Base-by-base conservation (phyloP, 345 rosid species). In the Kandelia obovata region DNA sequence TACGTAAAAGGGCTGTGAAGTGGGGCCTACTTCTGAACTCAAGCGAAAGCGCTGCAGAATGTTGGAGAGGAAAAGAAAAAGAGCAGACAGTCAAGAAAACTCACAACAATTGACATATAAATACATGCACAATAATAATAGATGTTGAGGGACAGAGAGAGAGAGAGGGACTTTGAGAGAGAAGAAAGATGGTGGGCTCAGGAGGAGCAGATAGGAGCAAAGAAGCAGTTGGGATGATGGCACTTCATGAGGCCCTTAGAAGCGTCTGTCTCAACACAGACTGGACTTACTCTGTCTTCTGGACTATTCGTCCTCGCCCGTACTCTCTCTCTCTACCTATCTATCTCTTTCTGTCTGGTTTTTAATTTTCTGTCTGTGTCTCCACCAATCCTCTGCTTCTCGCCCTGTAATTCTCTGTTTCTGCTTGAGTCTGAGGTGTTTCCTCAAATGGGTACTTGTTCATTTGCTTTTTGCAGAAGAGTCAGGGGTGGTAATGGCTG, bases 251-350 rank as follows among this genome's bases (percentile, higher is more conserved):
- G 83, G 97, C 99, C 85, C 96, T 95, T 70, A 88, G 96, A 84
- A 89, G 82, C 85, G 96, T 95, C 89, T 95, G 99, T 80, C 89
- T 92, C 77, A 88, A 86, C 83, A 43, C 99, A 77, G 96, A 88
- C 85, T 95, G 99, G 97, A 92, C 88, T 90, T 95, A 95, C 91
- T 92, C 99, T 92, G 99, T 95, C 74, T 95, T 95, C 94, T 95
- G 99, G 99, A 92, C 99, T 77, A 95, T 95, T 74, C 99, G 99
- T 84, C 99, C 99, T 81, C 93, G 99, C 80, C 96, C 91, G 99
- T 95, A 88, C 76, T 75, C 60, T 23, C 43, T 53, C 66, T 21
- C 31, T 58, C 53, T n/a, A 23, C 23, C 47, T 39, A 21, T 21
- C 21, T 21, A 21, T 21, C 16, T 39, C 49, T 43, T 9, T 43